Conservation (phyloP, 2,329 filamentous ascomycete genomes). For the Penicillium sumatraense region DNA sequence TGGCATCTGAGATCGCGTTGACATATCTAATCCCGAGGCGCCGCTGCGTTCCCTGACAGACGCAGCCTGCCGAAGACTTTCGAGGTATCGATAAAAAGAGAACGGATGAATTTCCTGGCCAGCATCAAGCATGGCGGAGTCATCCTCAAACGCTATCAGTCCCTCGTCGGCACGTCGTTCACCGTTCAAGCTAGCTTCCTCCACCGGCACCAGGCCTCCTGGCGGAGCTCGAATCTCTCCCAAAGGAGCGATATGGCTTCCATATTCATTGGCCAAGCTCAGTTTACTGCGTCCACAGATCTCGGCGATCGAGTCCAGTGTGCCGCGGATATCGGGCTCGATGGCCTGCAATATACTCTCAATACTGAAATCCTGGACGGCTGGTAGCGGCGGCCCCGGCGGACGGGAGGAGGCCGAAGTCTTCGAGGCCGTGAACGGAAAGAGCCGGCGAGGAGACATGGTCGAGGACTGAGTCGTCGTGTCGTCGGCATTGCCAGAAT, state of each 20-base stretch:
- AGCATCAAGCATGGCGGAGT: constrained; percentile 40
- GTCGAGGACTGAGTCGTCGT: constrained; percentile 29
- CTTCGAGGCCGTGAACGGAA: constrained; percentile 31
- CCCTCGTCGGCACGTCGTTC: constrained; percentile 42
- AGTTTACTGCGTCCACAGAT: constrained; percentile 65
- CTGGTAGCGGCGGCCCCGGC: constrained; percentile 45
- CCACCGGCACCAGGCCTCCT: constrained; percentile 45
- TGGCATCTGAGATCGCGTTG: constrained; percentile 19
- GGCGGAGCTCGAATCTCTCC: constrained; percentile 57
- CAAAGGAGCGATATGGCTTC: constrained; percentile 64
- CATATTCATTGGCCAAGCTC: constrained; percentile 66
- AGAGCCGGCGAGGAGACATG: constrained; percentile 39
- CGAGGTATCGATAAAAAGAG: constrained; percentile 44
- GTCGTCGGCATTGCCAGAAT: constrained; percentile 43
- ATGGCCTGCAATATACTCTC: constrained; percentile 60
- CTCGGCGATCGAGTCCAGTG: constrained; percentile 66
- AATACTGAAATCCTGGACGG: constrained; percentile 60
- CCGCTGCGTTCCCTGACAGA: constrained; percentile 20
- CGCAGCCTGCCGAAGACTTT: constrained; percentile 34
- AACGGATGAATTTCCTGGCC: constrained; percentile 40
- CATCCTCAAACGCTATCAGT: constrained; percentile 44
- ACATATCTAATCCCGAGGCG: constrained; percentile 11
- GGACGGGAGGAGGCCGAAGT: constrained; percentile 24
- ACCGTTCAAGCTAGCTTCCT: constrained; percentile 47
- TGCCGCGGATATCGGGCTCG: constrained; percentile 61